Evolutionary conservation across 495 filamentous ascomycete species (phyloP).

Genomic region (Pseudevernia furfuracea): DNA sequence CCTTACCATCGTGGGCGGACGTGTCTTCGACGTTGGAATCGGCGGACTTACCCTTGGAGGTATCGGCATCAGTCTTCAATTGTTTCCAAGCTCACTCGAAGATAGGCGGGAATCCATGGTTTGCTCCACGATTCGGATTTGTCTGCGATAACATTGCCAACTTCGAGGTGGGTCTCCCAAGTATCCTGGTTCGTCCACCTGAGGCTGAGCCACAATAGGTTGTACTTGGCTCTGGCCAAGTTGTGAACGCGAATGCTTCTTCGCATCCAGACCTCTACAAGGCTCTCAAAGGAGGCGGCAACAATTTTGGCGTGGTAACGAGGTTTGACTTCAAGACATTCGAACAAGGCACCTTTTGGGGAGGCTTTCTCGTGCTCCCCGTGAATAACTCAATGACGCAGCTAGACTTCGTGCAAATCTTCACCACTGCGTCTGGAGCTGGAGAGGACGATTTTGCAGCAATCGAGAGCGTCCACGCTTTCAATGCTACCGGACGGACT

Average conservation of each 20-base stretch:
- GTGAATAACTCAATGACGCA: not conserved
- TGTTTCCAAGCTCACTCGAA: not conserved
- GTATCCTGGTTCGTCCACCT: not conserved
- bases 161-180: conserved; percentile 15
- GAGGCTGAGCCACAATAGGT: conserved; percentile 27
- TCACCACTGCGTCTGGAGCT: not conserved
- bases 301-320: conserved; percentile 30
- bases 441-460: conserved; percentile 9
- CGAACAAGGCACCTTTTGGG: conserved; percentile 25
- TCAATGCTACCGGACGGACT: conserved; percentile 6
- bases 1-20: conserved; percentile 36
- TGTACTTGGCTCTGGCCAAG: conserved; percentile 31
- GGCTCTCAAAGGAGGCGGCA: conserved; percentile 38
- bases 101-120: conserved; percentile 27
- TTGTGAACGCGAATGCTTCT: conserved; percentile 30
- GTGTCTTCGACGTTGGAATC: conserved; percentile 36
- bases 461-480: conserved; percentile 8
- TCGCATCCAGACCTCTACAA: conserved; percentile 34
- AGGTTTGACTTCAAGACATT: conserved; percentile 25
- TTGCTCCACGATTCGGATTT: conserved; percentile 22
- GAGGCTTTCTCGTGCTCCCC: conserved; percentile 1
- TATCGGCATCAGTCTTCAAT: not conserved
- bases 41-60: conserved; percentile 37
- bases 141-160: conserved; percentile 24
- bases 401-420: not conserved